These are phyloP conservation scores for Pseudogymnoascus sp. DNA, from an alignment of 2,329 filamentous ascomycete species.

Conservation along the genomic window DNA sequence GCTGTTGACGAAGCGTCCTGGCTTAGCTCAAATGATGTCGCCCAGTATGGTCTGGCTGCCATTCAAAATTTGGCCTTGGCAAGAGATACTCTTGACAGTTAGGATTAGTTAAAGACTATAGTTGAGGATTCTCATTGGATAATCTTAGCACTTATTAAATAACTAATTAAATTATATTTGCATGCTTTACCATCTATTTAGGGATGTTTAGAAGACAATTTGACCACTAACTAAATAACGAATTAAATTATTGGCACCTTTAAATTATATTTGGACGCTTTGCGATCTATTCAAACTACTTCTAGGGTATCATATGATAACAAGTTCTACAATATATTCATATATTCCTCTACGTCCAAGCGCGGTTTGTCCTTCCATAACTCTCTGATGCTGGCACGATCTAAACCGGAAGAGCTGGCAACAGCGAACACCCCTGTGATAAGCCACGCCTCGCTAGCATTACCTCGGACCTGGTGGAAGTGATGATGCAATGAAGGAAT, in stretches of 20 bases:
- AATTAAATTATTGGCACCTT: too few relatives aligned
- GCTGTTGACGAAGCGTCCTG: conserved; percentile 47
- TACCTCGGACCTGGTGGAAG: neutral
- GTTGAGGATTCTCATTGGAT: neutral
- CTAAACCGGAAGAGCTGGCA: neutral
- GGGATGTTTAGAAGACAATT: neutral
- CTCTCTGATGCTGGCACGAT: neutral
- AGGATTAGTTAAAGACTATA: neutral
- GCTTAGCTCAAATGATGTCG: conserved; percentile 48
- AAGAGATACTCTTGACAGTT: conserved; percentile 8
- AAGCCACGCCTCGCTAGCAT: neutral
- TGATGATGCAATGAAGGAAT: conserved; percentile 17
- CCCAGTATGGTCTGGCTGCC: conserved; percentile 47
- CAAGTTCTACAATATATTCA: neutral
- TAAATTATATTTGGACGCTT: neutral
- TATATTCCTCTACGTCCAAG: neutral
- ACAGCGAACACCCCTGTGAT: neutral
- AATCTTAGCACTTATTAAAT: neutral
- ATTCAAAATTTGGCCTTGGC: conserved; percentile 45
- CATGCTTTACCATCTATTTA: neutral
- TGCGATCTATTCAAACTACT: neutral
- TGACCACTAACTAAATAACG: neutral
- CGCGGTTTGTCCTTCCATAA: neutral
- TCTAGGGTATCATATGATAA: neutral
- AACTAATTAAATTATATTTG: neutral